Base-by-base conservation (phyloP, 257 asterid species). In the Solanum ossicruentum region DNA sequence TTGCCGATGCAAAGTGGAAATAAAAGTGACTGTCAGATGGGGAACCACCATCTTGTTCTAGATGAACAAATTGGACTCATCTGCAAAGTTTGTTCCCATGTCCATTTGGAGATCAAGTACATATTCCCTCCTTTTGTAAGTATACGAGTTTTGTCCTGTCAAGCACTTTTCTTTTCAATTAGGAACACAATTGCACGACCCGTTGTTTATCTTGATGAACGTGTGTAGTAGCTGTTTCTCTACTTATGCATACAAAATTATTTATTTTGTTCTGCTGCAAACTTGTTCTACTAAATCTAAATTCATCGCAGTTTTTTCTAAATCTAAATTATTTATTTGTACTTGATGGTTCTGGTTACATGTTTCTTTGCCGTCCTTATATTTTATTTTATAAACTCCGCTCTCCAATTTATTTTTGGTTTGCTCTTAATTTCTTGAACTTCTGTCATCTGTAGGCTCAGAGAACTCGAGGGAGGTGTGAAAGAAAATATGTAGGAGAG, bases 91-190 rank as follows among this genome's bases (percentile, higher is more conserved):
- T 95, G 99, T 82, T 81, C 63, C 3, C 28, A 52, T 45, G 87
- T 94, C 83, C 79, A 87, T 13, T 65, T 89, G 49, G 94, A 93
- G 72, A 92, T 92, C 49, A 92, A 90, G 86, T 67, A 93, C 72
- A 87, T 92, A 63, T 86, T 92, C 13, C 99, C 99, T 7, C 80
- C 88, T 54, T 87, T 95, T 32, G 99, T 95, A 91, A 87, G 96
- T 86, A 36, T 13, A 61, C 20, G 6, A 26, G 3, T 21, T 26
- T 82, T 20, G 11, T 63, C 60, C 84, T 26, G 60, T 23, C 43
- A 41, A 16, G 47, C 73, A 43, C 23, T 32, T 6, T 11, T 47
- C 0, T 0, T 82, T 61, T 81, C n/a, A 57, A 67, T 47, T 45
- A 45, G 57, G 32, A n/a, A n/a, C 16, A n/a, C 15, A 21, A n/a